Base-by-base conservation (phyloP, 1,284 basidiomycete species). In the Anthracocystis setariae region DNA sequence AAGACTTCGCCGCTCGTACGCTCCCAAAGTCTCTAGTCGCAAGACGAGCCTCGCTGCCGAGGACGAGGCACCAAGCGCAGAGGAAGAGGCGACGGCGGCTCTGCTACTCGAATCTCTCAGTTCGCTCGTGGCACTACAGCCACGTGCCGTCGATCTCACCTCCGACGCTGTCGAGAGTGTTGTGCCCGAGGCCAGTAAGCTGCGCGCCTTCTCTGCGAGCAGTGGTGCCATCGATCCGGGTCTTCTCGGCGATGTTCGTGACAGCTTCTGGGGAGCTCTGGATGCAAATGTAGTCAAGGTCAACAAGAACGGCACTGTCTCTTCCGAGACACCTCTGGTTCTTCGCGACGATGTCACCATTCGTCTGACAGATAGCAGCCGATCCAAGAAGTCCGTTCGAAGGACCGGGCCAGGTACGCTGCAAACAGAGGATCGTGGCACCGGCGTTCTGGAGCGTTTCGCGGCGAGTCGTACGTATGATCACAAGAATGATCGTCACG, bases 251-350 rank as follows among this genome's bases (percentile, higher is more conserved):
- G 61, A 61, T 12, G 53, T 59, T 7, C 64, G 48, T n/a, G 54
- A 47, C 33, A 76, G 76, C 13, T 78, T 64, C 47, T 79, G 74
- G 74, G 79, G 79, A 32, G 76, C 76, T 7, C 53, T 81, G 9
- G 73, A 66, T 38, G 54, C 56, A 8, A 57, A 59, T 21, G 38
- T 65, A 13, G 55, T 59, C 50, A 61, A 67, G 15, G 46, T 58
- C 9, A 61, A 54, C 27, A 54, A 59, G 32, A 49, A 25, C 15
- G 59, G 53, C 29, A 38, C 42, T 20, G 58, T 64, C 9, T 13
- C 49, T 15, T 42, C 53, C 13, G 58, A 59, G 32, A 64, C 62
- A 15, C 54, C 62, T 2, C 23, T 60, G 39, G 45, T 65, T 40
- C 18, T 77, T 33, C 65, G 64, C 40, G 74, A 76, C 58, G 66